Base-by-base conservation (phyloP, 345 rosid species). In the Schrenkiella parvula region DNA sequence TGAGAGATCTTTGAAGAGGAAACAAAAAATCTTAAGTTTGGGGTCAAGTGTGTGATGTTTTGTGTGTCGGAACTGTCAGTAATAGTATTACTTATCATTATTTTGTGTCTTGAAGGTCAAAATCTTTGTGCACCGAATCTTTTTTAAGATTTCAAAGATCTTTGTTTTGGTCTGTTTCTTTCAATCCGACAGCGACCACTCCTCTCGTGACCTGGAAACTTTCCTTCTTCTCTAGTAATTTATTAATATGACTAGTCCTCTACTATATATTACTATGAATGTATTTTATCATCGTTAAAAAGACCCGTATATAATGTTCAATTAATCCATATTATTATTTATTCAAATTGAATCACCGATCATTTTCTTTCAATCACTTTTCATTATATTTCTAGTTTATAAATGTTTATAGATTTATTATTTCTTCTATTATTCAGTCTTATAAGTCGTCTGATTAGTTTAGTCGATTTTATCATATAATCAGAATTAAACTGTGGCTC, bases 161-260 rank as follows among this genome's bases (percentile, higher is more conserved):
- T 74, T 67, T 73, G 78, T 74, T 74, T 74, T 74, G 62, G 61
- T 74, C 68, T 66, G 73, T 74, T 74, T 74, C 78, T 74, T 74
- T 66, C 68, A 15, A 66, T 58, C 73, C 78, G 68, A 74, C 78
- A 74, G 68, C 29, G 73, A 74, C 78, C 18, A 66, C 68, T 67
- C 73, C 73, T 26, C 54, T 58, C 38, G 4, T 50, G 61, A 74
- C 78, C 22, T 74, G 54, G 72, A 74, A 74, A 38, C 64, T 52
- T 68, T 68, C 64, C 64, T 75, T 68, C 73, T 50, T 15, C 48
- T 75, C 52, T 68, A 41, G 44, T 48, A 15, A 4, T 21, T n/a
- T n/a, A n/a, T n/a, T n/a, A n/a, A n/a, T n/a, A n/a, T n/a, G n/a
- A n/a, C n/a, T n/a, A n/a, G n/a, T n/a, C n/a, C n/a, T n/a, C n/a